Evolutionary conservation across 2,329 filamentous ascomycete genomes (phyloP).

Genomic region (Colletotrichum sp.): DNA sequence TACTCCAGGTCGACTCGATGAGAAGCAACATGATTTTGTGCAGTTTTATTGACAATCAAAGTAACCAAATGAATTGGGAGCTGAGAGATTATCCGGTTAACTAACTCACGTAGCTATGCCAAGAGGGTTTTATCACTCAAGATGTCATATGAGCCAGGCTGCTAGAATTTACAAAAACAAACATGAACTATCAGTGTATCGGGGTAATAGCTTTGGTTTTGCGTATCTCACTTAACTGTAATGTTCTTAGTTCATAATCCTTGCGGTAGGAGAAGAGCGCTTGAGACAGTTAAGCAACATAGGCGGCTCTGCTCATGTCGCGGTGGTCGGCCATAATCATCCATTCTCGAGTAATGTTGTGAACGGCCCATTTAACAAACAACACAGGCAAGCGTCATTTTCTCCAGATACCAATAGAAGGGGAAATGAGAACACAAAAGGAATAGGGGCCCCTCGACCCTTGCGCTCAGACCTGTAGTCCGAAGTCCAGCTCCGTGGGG

Average conservation of each 20-base stretch:
- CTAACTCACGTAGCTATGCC: fast-evolving
- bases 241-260: fast-evolving
- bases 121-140: not conserved
- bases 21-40: too few species aligned
- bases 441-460: not conserved
- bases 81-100: too few species aligned
- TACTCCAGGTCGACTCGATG: not conserved
- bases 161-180: fast-evolving
- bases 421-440: not conserved
- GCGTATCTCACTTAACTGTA: fast-evolving
- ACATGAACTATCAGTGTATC: not conserved
- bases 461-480: not conserved
- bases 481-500: not conserved
- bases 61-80: fast-evolving
- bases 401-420: not conserved
- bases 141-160: not conserved
- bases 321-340: fast-evolving
- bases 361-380: not conserved
- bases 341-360: not conserved
- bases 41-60: not conserved
- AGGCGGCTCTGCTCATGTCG: not conserved
- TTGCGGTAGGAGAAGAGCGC: too few species aligned
- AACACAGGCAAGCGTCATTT: not conserved
- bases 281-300: not conserved
- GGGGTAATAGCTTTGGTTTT: fast-evolving